These are phyloP conservation scores for Alisma plantagoaquatica DNA, from an alignment of 106 monocot genomes.

Conservation along the genomic window DNA sequence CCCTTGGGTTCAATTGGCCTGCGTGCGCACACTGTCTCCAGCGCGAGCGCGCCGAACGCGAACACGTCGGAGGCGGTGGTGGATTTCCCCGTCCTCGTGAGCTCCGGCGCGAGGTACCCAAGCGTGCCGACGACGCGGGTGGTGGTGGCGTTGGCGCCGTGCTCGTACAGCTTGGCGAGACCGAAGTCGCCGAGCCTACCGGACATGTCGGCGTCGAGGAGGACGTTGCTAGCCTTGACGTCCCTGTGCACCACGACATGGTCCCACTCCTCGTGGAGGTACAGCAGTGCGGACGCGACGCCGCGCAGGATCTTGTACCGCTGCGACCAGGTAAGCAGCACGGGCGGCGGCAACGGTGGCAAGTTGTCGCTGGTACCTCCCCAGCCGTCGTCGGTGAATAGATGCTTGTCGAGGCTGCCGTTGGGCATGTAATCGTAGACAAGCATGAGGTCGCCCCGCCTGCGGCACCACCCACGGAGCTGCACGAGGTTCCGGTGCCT, in stretches of 20 bases:
- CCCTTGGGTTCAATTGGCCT: constrained; percentile 72
- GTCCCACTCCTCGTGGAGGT: constrained; percentile 91
- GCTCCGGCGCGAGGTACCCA: constrained; percentile 70
- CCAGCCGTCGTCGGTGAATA: constrained; percentile 22
- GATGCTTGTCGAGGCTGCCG: constrained; percentile 28
- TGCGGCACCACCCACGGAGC: constrained; percentile 71
- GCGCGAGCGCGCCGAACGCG: constrained; percentile 63
- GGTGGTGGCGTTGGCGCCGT: constrained; percentile 72
- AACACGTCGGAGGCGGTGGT: constrained; percentile 61
- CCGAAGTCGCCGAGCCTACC: constrained; percentile 79
- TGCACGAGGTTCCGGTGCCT: constrained; percentile 86
- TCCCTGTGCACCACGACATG: constrained; percentile 75
- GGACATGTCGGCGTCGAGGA: constrained; percentile 70
- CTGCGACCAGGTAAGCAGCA: constrained; percentile 43
- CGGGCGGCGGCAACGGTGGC: too few relatives aligned
- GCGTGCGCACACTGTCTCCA: constrained; percentile 69
- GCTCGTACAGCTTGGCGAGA: constrained; percentile 75
- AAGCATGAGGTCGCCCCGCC: constrained; percentile 36
- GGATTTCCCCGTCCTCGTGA: constrained; percentile 55
- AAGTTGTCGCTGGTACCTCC: constrained; percentile 4
- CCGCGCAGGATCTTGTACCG: constrained; percentile 42
- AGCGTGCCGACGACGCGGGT: constrained; percentile 82
- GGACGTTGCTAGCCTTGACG: constrained; percentile 82
- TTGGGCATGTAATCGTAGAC: constrained; percentile 39
- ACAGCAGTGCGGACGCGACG: constrained; percentile 65